Evolutionary conservation across 768 basidiomycete species (phyloP).

Genomic region (Amylocystis lapponica): DNA sequence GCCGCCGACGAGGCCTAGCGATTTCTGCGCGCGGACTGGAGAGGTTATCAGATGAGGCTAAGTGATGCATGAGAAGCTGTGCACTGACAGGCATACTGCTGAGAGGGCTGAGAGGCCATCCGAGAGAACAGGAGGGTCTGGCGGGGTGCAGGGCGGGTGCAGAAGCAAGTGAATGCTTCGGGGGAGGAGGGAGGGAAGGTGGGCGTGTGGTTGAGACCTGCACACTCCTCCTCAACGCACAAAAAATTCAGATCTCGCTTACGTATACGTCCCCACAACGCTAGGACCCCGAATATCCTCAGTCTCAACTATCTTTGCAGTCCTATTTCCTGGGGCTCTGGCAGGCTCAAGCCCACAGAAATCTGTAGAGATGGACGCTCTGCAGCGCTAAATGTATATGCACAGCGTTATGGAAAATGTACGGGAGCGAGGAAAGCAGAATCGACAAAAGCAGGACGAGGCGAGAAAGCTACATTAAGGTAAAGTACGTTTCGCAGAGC

Average conservation of each 20-base stretch:
- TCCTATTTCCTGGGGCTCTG: too few relatives aligned
- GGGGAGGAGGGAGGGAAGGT: constrained; percentile 13
- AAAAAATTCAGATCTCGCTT: not conserved
- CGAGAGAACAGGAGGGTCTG: constrained; percentile 12
- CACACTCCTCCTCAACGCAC: not conserved
- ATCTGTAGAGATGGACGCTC: too few relatives aligned
- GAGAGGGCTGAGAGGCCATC: constrained; percentile 72
- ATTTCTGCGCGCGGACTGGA: constrained; percentile 91
- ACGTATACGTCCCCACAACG: too few relatives aligned
- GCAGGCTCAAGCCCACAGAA: too few relatives aligned
- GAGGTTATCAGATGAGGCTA: constrained; percentile 13
- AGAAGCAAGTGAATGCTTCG: constrained; percentile 87
- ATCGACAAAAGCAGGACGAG: too few relatives aligned
- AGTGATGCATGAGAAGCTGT: not conserved
- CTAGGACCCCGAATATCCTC: too few relatives aligned
- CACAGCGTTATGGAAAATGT: too few relatives aligned
- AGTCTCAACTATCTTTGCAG: not conserved
- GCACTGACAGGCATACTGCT: constrained; percentile 83
- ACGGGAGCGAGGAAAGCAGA: too few relatives aligned
- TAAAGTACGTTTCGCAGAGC: too few relatives aligned
- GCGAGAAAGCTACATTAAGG: too few relatives aligned
- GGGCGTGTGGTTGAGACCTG: not conserved
- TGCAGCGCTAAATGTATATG: too few relatives aligned
- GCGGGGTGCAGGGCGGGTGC: constrained; percentile 26
- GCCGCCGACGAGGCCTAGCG: constrained; percentile 78